phyloP scores from a whole-genome alignment of 2,329 filamentous ascomycete species.

The Exophiala lecanii-corni region DNA sequence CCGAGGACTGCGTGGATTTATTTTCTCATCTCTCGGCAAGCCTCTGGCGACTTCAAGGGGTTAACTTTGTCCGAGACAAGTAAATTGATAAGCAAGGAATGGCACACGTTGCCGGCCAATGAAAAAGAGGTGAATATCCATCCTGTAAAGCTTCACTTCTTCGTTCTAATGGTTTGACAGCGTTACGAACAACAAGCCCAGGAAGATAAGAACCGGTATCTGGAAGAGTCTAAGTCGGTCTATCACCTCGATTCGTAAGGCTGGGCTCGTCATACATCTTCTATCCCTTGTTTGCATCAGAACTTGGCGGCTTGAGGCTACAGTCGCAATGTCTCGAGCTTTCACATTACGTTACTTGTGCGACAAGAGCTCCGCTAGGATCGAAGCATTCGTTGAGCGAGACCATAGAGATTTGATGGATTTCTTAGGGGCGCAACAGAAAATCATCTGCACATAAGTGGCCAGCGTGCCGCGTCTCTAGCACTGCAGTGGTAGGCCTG shows the following conservation, averaged over 20 bases:
- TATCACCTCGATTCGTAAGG: constrained; percentile 34
- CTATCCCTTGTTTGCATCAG: too few relatives aligned
- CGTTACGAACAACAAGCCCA: constrained; percentile 28
- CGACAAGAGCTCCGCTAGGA: too few relatives aligned
- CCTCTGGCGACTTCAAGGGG: constrained; percentile 48
- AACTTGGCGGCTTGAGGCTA: too few relatives aligned
- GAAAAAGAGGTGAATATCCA: constrained; percentile 36
- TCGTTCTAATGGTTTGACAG: constrained; percentile 12
- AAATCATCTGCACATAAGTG: too few relatives aligned
- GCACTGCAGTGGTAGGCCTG: too few relatives aligned
- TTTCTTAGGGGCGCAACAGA: too few relatives aligned
- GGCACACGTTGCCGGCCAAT: constrained; percentile 37
- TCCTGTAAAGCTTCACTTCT: neutral
- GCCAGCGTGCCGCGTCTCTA: too few relatives aligned
- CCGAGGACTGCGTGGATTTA: constrained; percentile 36
- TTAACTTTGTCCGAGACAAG: constrained; percentile 38
- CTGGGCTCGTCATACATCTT: too few relatives aligned
- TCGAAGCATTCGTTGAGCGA: too few relatives aligned
- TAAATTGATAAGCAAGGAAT: constrained; percentile 44
- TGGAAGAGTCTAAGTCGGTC: constrained; percentile 32
- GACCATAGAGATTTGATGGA: too few relatives aligned
- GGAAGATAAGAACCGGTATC: constrained; percentile 33
- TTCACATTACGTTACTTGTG: too few relatives aligned
- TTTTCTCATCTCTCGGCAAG: constrained; percentile 44
- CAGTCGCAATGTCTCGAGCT: too few relatives aligned